Evolutionary conservation across 2,329 filamentous ascomycete species (phyloP).

Genomic region (Zymoseptoria brevis): DNA sequence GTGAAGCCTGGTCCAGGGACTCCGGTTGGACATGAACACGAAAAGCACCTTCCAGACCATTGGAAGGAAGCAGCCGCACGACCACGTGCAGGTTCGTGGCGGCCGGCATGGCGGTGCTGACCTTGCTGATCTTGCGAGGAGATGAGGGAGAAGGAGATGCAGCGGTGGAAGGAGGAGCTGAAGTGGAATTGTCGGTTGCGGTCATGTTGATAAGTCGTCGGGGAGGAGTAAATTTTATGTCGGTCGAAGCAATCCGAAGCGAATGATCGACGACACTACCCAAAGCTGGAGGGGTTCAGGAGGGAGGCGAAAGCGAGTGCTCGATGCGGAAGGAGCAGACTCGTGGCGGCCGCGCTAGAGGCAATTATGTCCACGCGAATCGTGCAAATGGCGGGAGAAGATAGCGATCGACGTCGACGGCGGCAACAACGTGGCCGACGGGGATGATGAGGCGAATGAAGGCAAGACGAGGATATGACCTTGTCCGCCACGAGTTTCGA

Average conservation of each 20-base stretch:
- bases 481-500: neutral
- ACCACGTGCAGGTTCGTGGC: constrained; percentile 36
- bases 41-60: constrained; percentile 47
- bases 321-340: neutral
- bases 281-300: neutral
- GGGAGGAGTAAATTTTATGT: neutral
- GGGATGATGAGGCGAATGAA: neutral
- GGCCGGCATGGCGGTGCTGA: constrained; percentile 7
- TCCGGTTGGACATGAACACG: constrained; percentile 51
- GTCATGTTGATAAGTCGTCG: neutral
- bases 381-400: neutral
- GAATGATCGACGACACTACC: neutral
- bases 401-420: neutral
- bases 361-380: neutral
- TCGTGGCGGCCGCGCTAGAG: neutral
- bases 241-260: neutral
- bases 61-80: constrained; percentile 38
- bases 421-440: neutral
- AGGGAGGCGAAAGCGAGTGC: neutral
- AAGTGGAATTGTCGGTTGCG: neutral
- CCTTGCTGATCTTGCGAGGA: neutral
- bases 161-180: neutral
- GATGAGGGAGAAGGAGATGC: neutral
- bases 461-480: neutral
- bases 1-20: constrained; percentile 47